These are phyloP conservation scores for Citeromyces nyonsensis DNA, from an alignment of 805 yeast genomes.

Conservation along the genomic window DNA sequence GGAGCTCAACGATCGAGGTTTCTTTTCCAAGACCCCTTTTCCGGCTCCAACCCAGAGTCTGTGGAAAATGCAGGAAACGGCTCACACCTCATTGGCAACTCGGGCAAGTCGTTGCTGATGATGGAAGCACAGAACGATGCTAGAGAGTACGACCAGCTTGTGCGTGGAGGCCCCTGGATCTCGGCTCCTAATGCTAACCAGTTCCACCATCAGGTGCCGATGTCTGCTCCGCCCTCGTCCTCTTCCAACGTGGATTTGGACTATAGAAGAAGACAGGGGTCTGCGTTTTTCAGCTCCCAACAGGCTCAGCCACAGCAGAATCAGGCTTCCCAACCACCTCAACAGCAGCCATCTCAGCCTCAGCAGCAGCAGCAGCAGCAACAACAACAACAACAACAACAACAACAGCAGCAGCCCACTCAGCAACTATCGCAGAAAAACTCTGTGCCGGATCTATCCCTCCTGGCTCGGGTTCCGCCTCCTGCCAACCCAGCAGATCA, in stretches of 20 bases:
- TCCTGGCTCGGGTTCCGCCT: slow-evolving; percentile 70
- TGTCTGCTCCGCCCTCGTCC: not conserved
- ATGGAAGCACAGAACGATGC: slow-evolving; percentile 30
- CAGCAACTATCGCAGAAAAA: slow-evolving; percentile 4
- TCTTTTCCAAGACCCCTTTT: slow-evolving; percentile 52
- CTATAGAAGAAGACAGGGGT: too few species aligned
- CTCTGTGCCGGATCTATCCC: slow-evolving; percentile 41
- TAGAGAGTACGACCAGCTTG: slow-evolving; percentile 28
- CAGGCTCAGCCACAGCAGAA: slow-evolving; percentile 1
- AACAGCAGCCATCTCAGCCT: slow-evolving; percentile 3
- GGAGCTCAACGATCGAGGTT: slow-evolving; percentile 53
- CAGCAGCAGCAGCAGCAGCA: slow-evolving; percentile 2
- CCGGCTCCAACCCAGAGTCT: slow-evolving; percentile 4
- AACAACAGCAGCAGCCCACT: slow-evolving; percentile 10
- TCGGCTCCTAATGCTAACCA: slow-evolving; percentile 3
- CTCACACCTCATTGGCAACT: slow-evolving; percentile 12
- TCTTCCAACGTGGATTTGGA: too few species aligned
- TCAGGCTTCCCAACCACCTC: not conserved
- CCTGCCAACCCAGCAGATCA: slow-evolving; percentile 98
- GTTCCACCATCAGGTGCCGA: not conserved
- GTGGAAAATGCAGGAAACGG: slow-evolving; percentile 14
- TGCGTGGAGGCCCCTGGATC: slow-evolving; percentile 15
- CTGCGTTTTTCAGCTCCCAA: not conserved
- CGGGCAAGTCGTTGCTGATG: slow-evolving; percentile 25
- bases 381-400: slow-evolving; percentile 5